Percentiles rank a stretch among this genome's conserved stretches.
Conservation (phyloP, 805 yeast genomes). For the Candida michaelii region DNA sequence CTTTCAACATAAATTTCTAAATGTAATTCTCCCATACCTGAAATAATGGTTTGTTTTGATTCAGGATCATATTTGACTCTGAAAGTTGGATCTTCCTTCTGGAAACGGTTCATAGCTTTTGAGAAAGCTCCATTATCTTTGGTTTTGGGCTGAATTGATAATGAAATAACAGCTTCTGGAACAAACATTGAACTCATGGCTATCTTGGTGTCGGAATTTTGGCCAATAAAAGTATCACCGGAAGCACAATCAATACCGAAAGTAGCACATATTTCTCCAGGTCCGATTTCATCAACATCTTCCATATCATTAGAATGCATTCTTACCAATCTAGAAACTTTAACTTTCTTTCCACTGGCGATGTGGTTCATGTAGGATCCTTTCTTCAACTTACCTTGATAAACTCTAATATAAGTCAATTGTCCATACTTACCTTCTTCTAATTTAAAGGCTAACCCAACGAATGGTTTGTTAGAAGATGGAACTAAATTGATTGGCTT, state of each 20-base stretch:
- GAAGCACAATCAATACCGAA: slow-evolving; percentile 99
- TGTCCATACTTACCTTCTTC: slow-evolving; percentile 99
- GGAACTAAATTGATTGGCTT: slow-evolving; percentile 72
- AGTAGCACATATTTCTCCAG: slow-evolving; percentile 99
- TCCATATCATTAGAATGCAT: slow-evolving; percentile 99
- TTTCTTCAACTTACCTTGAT: slow-evolving; percentile 91
- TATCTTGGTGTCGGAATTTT: slow-evolving; percentile 56
- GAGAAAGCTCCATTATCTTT: slow-evolving; percentile 88
- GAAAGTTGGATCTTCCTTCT: slow-evolving; percentile 98
- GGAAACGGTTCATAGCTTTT: slow-evolving; percentile 95
- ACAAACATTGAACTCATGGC: slow-evolving; percentile 98
- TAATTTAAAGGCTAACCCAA: slow-evolving; percentile 96
- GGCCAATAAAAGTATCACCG: slow-evolving; percentile 96
- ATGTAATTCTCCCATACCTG: slow-evolving; percentile 98
- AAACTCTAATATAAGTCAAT: slow-evolving; percentile 92
- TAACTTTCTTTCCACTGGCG: slow-evolving; percentile 89
- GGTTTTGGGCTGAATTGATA: slow-evolving; percentile 83
- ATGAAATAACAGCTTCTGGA: slow-evolving; percentile 97
- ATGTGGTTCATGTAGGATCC: slow-evolving; percentile 87
- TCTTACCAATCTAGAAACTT: slow-evolving; percentile 90
- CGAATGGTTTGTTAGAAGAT: slow-evolving; percentile 73
- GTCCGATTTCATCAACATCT: slow-evolving; percentile 91
- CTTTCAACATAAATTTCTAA: slow-evolving; percentile 97
- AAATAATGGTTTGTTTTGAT: slow-evolving; percentile 89
- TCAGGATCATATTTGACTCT: slow-evolving; percentile 87